Evolutionary conservation across 2,329 filamentous ascomycete species (phyloP).

Genomic region (Stagonosporopsis rhizophila): DNA sequence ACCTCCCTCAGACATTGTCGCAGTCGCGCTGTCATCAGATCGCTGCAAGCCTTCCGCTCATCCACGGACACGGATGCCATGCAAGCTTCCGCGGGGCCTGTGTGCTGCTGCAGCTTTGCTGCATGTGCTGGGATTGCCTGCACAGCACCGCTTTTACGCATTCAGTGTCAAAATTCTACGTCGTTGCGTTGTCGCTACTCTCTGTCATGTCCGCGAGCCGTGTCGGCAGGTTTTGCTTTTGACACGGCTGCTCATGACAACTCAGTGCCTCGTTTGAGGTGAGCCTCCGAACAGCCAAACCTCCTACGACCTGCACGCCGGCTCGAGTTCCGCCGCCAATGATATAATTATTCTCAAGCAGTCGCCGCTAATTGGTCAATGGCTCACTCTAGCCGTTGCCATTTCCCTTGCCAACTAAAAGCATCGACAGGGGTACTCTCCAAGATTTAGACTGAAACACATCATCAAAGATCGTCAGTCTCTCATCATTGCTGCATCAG

Average conservation of each 20-base stretch:
- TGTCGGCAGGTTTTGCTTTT: conserved; percentile 23
- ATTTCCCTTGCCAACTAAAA: conserved; percentile 24
- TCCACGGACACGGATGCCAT: conserved; percentile 38
- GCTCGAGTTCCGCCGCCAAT: conserved; percentile 38
- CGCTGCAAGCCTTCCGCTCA: conserved; percentile 42
- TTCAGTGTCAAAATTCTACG: conserved; percentile 33
- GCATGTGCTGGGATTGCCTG: conserved; percentile 31
- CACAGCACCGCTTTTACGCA: conserved; percentile 38
- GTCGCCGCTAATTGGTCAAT: conserved; percentile 32
- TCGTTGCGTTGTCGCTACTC: conserved; percentile 24
- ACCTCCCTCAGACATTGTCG: conserved; percentile 33
- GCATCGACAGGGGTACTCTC: conserved; percentile 30
- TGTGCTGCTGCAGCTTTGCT: conserved; percentile 29
- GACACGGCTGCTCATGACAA: conserved; percentile 29
- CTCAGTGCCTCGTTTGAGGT: conserved; percentile 20
- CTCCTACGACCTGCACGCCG: conserved; percentile 18
- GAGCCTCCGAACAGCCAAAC: conserved; percentile 28
- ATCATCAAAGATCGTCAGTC: conserved; percentile 1
- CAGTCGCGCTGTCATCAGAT: conserved; percentile 31
- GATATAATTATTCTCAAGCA: conserved; percentile 34
- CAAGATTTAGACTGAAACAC: conserved; percentile 38
- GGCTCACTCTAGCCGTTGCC: conserved; percentile 4
- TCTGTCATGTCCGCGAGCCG: conserved; percentile 7
- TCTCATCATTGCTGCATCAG: conserved; percentile 24
- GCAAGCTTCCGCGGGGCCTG: conserved; percentile 32